Evolutionary conservation across 306 rosid species (phyloP).

Genomic region (Prunus campanulata): DNA sequence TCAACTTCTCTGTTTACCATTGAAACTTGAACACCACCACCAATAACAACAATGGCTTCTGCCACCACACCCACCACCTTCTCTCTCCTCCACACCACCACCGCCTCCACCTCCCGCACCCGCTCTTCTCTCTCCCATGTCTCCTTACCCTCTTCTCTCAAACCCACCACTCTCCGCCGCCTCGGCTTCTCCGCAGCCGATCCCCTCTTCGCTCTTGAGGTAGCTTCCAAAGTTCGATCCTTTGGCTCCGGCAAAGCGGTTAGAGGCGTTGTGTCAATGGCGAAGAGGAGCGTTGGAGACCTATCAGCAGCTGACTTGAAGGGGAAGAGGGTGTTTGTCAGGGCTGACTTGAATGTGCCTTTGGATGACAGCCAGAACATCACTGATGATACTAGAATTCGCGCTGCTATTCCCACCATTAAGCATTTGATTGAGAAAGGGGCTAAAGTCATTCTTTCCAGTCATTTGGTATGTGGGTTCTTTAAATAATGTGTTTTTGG

Average conservation of each 20-base stretch:
- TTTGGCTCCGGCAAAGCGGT: conserved; percentile 37
- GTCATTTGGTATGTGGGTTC: conserved; percentile 66
- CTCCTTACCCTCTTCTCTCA: conserved; percentile 51
- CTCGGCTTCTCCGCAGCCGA: conserved; percentile 77
- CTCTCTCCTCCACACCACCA: conserved; percentile 60
- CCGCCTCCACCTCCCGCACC: conserved; percentile 36
- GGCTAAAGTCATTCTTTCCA: conserved; percentile 91
- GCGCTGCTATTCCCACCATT: conserved; percentile 96
- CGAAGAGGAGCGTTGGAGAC: conserved; percentile 93
- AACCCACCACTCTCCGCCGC: conserved; percentile 49
- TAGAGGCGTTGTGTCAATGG: conserved; percentile 73
- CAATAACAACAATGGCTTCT: conserved; percentile 61
- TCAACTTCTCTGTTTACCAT: conserved; percentile 5
- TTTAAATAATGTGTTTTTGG: neutral
- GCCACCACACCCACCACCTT: conserved; percentile 60
- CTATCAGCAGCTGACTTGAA: conserved; percentile 62
- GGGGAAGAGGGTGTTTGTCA: conserved; percentile 87
- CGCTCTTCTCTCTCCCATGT: conserved; percentile 45
- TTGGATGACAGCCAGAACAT: conserved; percentile 83
- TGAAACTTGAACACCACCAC: neutral
- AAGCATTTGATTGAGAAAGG: conserved; percentile 74
- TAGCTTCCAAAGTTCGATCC: conserved; percentile 56
- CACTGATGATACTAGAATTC: conserved; percentile 92
- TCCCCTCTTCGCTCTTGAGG: conserved; percentile 57
- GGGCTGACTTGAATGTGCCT: conserved; percentile 94